Base-by-base conservation (phyloP, 2,329 filamentous ascomycete species). In the Cordyceps javanica region DNA sequence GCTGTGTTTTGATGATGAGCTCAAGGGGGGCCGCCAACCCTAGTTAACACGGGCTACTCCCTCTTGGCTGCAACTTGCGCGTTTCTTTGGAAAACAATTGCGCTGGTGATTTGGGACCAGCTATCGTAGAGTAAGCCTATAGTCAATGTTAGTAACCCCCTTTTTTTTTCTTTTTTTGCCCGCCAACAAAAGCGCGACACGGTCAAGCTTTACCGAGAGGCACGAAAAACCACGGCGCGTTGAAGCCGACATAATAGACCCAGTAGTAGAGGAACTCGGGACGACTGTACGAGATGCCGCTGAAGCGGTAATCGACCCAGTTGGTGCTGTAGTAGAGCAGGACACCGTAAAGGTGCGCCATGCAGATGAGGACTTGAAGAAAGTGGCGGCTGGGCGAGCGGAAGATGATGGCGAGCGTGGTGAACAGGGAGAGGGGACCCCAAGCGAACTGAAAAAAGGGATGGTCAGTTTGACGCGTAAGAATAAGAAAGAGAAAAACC, bases 191-290 rank as follows among this genome's bases (percentile, higher is more conserved):
- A 41, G 13, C 23, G 46, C 19, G 30, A 2, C 13, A 46, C 3
- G 19, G 34, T 16, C 9, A 34, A 26, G 5, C 77, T 81, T 72
- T 64, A 85, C 82, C 65, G 2, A 73, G 63, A 6, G 84, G 84
- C 25, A 86, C 75, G 1, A 84, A 62, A 1, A 75, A 78, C 84
- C 84, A 87, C 0, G 83, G 81, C 16, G 77, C 66, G 64, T 87
- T 87, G 67, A 85, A 79, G 2, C 78, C 79, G 5, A 82, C 72
- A 60, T 83, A 87, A 63, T 87, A 87, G 19, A 82, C 72, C 83
- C 83, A 87, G 63, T 81, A 85, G 63, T 87, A 87, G 30, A 81
- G 66, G 23, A 74, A 70, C 69, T 87, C 84, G 1, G 83, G 83
- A 25, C 84, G 76, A 62, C 79, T 83, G 64, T 83, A 80, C 21